Base-by-base conservation (phyloP, 345 rosid genomes). In the Erysimum cheiranthoides region DNA sequence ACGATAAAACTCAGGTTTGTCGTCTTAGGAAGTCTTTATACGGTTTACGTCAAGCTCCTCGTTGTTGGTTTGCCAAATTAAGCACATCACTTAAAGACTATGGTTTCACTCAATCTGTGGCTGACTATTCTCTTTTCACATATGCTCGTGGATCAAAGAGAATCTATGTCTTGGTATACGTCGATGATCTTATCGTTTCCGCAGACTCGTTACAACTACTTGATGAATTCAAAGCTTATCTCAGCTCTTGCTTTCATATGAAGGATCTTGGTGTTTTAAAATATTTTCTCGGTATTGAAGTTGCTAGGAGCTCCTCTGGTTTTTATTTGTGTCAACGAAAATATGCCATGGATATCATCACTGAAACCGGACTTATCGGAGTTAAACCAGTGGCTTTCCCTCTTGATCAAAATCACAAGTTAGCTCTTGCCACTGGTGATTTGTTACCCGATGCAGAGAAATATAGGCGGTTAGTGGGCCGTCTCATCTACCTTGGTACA, bases 291-390 rank as follows among this genome's bases (percentile, higher is more conserved):
- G 27, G 42, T 0, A 8, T 58, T 0, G 42, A 58, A 0, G 62
- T 58, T 0, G 35, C 25, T n/a, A 6, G 42, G 0, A 32, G 14
- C 0, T 14, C 62, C 0, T 2, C 1, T 0, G 60, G 36, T 1
- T n/a, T 59, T 8, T 59, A 32, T 1, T 4, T 59, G 0, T 59
- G 42, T 0, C 42, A 59, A 9, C 43, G 28, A 0, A 59, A 59
- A 10, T 59, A 59, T 9, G 27, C 28, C 0, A 5, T 35, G 8
- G 43, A 59, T 8, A 59, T 59, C 12, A 32, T 59, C 2, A 3
- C 7, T 0, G 63, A 59, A 10, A 7, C 13, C 0, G 3, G 28
- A 0, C 14, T 16, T 2, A 2, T 59, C 0, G 45, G 28, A 0
- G 17, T 16, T 0, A 34, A 34, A 1, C 43, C 14, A 0, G 38